Conservation (phyloP, 371 early-diverging fungal species). For the Zychaea mexicana region DNA sequence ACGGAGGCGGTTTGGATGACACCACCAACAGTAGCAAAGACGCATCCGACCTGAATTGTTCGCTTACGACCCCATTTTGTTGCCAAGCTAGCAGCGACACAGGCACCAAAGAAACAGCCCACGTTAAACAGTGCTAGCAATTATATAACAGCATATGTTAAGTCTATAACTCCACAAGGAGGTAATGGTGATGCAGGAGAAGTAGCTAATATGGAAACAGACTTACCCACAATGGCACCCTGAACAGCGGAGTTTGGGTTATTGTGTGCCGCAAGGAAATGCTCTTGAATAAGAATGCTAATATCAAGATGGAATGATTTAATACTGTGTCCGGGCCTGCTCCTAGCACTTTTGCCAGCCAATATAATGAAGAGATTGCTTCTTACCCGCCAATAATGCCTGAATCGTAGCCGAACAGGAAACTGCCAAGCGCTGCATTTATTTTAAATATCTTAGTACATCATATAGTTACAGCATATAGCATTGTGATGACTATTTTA, state of each 20-base stretch:
- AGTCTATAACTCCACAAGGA: background rate
- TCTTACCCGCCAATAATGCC: slow-evolving; percentile 24
- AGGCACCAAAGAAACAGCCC: slow-evolving; percentile 27
- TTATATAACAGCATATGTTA: background rate
- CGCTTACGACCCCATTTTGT: slow-evolving; percentile 23
- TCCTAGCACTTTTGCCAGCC: background rate
- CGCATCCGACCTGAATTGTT: slow-evolving; percentile 30
- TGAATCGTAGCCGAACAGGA: slow-evolving; percentile 51
- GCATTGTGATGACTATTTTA: background rate
- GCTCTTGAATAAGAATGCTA: slow-evolving; percentile 33
- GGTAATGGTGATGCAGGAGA: background rate
- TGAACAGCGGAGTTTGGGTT: slow-evolving; percentile 23
- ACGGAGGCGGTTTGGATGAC: slow-evolving; percentile 29
- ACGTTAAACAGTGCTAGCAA: slow-evolving; percentile 20
- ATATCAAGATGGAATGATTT: slow-evolving; percentile 5
- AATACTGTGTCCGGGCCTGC: slow-evolving; percentile 23
- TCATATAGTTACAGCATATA: background rate
- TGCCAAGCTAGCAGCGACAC: slow-evolving; percentile 15
- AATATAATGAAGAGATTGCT: background rate
- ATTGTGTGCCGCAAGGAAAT: slow-evolving; percentile 28
- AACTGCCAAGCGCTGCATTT: slow-evolving; percentile 34
- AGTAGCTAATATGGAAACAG: background rate
- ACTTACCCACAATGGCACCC: slow-evolving; percentile 25
- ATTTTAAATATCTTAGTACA: background rate
- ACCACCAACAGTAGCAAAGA: slow-evolving; percentile 27